Evolutionary conservation across 2,329 filamentous ascomycete species (phyloP).

Genomic region (Fusarium paranaense): DNA sequence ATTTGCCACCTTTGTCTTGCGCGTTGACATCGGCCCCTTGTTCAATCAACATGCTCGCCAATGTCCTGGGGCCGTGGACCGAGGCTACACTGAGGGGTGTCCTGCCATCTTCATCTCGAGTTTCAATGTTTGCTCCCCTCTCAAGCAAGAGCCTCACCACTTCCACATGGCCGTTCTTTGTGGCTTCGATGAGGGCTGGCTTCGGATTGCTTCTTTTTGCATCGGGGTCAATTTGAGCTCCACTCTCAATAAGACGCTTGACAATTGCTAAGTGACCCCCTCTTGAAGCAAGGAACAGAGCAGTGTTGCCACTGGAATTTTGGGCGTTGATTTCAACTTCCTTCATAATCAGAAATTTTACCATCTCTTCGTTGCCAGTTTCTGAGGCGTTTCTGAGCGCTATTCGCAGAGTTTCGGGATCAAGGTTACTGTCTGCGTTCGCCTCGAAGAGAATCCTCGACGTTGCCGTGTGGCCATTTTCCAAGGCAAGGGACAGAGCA

Average conservation of each 20-base stretch:
- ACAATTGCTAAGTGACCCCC: background rate
- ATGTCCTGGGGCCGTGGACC: background rate
- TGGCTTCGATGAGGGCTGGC: background rate
- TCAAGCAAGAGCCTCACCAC: background rate
- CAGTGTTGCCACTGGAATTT: background rate
- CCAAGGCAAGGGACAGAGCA: too few species aligned
- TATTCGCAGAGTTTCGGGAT: background rate
- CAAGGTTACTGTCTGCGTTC: too few species aligned
- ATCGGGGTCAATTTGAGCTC: background rate
- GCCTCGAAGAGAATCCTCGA: too few species aligned
- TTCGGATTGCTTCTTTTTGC: background rate
- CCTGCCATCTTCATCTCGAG: background rate
- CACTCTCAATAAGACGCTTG: background rate
- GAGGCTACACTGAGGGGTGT: background rate
- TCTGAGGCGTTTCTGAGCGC: fast-evolving
- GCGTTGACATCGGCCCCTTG: background rate
- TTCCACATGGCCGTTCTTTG: background rate
- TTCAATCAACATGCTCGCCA: background rate
- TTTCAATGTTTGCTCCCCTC: background rate
- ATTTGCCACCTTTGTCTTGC: fast-evolving
- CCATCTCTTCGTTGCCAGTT: background rate
- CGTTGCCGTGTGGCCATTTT: too few species aligned
- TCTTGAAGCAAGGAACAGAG: background rate
- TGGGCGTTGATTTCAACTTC: background rate
- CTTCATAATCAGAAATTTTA: background rate